A percentile compares a stretch with the other conserved stretches of the same genome.
phyloP scores from a whole-genome alignment of 2,329 filamentous ascomycete genomes.

The Byssochlamys sp. region DNA sequence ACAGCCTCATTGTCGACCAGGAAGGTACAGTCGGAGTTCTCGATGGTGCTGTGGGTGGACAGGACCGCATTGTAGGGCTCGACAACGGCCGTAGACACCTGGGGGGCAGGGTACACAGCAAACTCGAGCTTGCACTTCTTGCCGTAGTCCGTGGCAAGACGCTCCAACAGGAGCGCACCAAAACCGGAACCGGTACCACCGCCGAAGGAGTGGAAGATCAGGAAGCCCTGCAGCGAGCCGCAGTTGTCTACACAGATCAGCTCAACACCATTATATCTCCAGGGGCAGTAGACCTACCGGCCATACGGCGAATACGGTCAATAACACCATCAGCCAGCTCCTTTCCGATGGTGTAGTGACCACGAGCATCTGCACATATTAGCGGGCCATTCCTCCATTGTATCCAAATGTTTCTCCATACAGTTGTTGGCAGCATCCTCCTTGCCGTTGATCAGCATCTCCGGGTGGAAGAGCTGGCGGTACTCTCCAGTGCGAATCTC shows the following conservation, averaged over 20 bases:
- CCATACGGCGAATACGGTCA: constrained; percentile 55
- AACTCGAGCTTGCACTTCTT: constrained; percentile 63
- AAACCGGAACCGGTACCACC: constrained; percentile 60
- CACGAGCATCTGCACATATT: constrained; percentile 48
- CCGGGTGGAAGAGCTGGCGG: constrained; percentile 56
- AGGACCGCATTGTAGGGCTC: constrained; percentile 57
- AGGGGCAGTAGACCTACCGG: constrained; percentile 37
- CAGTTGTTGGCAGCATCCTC: constrained; percentile 62
- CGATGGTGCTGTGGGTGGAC: constrained; percentile 52
- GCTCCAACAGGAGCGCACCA: constrained; percentile 55
- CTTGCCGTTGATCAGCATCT: constrained; percentile 57
- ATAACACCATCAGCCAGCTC: constrained; percentile 56
- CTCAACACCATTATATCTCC: neutral
- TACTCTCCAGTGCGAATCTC: constrained; percentile 57
- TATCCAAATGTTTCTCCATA: constrained; percentile 20
- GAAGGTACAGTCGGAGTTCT: constrained; percentile 60
- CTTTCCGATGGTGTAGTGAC: constrained; percentile 61
- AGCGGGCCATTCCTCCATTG: constrained; percentile 4
- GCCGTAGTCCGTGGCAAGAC: constrained; percentile 54
- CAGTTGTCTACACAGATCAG: constrained; percentile 47
- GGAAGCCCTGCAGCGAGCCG: constrained; percentile 56
- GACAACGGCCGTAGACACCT: constrained; percentile 56
- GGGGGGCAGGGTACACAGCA: constrained; percentile 55
- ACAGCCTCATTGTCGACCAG: constrained; percentile 60
- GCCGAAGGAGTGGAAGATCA: constrained; percentile 61